A percentile compares a stretch with the other conserved stretches of the same genome.
Conservation (phyloP, 106 monocot species). For the Acanthochlamys bracteata region DNA sequence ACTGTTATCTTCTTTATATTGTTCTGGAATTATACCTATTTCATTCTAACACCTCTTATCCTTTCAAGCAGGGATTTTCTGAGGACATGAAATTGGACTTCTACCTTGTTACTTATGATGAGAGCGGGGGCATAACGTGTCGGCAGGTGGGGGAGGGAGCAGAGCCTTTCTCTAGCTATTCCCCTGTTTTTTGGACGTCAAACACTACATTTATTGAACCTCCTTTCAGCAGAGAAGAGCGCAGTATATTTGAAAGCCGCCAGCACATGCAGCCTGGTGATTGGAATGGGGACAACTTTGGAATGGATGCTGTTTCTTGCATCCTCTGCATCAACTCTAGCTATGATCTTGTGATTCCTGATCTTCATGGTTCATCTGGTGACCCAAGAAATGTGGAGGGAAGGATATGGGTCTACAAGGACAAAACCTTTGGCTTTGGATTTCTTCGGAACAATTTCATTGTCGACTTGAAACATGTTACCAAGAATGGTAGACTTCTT, state of each 20-base stretch:
- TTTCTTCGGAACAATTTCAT: constrained; percentile 63
- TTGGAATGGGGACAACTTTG: constrained; percentile 9
- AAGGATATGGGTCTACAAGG: constrained; percentile 86
- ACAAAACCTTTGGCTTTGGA: constrained; percentile 84
- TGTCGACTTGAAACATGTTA: constrained; percentile 66
- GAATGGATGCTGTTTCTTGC: constrained; percentile 39
- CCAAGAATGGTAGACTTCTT: constrained; percentile 59
- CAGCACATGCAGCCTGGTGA: constrained; percentile 28
- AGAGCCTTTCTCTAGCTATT: constrained; percentile 44
- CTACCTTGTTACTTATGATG: constrained; percentile 73
- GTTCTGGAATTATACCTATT: neutral
- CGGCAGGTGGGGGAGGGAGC: constrained; percentile 45
- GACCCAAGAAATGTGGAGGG: constrained; percentile 62
- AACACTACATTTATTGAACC: constrained; percentile 50
- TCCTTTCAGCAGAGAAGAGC: constrained; percentile 70
- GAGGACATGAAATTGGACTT: constrained; percentile 67
- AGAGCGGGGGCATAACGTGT: constrained; percentile 74
- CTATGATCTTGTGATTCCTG: constrained; percentile 57
- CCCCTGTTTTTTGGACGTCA: constrained; percentile 67
- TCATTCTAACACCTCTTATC: neutral
- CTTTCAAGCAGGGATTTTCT: constrained; percentile 62
- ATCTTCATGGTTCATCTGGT: constrained; percentile 28
- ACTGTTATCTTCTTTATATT: no score
- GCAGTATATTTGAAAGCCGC: constrained; percentile 35
- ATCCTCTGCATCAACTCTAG: constrained; percentile 64